Conservation (phyloP, 345 rosid genomes). For the Eutrema heterophyllum region DNA sequence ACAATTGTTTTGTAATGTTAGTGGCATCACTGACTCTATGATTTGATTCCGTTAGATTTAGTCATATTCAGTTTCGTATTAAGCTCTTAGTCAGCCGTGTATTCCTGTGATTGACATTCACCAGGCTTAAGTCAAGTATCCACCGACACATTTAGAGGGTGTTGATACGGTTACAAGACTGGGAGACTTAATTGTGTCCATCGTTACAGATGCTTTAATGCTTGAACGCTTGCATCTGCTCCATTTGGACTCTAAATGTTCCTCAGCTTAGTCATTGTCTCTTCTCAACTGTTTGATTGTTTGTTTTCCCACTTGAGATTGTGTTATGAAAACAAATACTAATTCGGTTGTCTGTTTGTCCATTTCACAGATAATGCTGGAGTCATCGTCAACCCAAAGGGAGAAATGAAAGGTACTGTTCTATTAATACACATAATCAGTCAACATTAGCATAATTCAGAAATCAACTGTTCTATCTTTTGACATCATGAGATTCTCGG, state of each 20-base stretch:
- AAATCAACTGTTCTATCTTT: not conserved
- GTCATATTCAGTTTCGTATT: not conserved
- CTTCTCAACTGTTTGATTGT: not conserved
- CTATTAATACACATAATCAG: not conserved
- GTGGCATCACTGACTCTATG: not conserved
- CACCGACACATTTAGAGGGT: slow-evolving; percentile 26
- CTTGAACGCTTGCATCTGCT: slow-evolving; percentile 52
- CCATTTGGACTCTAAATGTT: slow-evolving; percentile 58
- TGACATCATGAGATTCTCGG: not conserved
- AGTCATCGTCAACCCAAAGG: slow-evolving; percentile 91
- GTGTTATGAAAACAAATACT: not conserved
- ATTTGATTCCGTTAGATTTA: not conserved
- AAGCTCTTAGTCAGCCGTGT: not conserved
- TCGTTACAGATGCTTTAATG: slow-evolving; percentile 55
- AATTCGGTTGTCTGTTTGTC: not conserved
- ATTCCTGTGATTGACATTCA: not conserved
- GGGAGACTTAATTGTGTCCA: slow-evolving; percentile 41
- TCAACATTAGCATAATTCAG: not conserved
- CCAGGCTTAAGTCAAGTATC: slow-evolving; percentile 74
- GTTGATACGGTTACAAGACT: slow-evolving; percentile 72
- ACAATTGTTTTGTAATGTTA: not conserved
- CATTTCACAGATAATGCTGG: slow-evolving; percentile 83
- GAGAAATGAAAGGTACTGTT: slow-evolving; percentile 82
- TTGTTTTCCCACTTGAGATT: not conserved
- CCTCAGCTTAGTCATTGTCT: not conserved